Evolutionary conservation across 352 stramenopile species (phyloP), one percentile per base, ranked within the genome.

Genomic region (Proteromonas lacertae): DNA sequence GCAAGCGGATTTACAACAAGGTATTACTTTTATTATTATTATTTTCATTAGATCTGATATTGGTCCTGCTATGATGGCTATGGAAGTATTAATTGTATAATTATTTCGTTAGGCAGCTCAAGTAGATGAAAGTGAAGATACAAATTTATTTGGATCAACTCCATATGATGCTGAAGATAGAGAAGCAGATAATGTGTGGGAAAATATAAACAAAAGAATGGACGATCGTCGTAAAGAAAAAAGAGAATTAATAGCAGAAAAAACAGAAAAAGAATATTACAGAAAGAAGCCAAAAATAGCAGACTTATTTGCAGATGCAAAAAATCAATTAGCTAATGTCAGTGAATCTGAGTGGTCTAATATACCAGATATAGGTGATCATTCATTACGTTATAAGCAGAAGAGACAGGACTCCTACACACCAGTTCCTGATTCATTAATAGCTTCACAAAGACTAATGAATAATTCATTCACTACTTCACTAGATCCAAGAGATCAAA

Each of bases 261-360:
- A 60, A 40, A 45, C 29, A 29, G 55, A 83, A 35, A 80, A 81
- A 54, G 69, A 69, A 43, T 57, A 58, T 29, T 55, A 68, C 2
- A 53, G 69, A 28, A 68, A 83, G 24, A 59, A 66, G 7, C 71
- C 69, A 7, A 90, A 86, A 47, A 90, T 93, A 52, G 78, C 66
- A 29, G 74, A 90, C 52, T 78, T 93, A 57, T 96, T 96, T 48
- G 68, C 71, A 2, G 80, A 96, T 47, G 55, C 93, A n/a, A 94
- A 94, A 45, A 40, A 66, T 35, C 64, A 78, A 29, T 45, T 95
- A 23, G 55, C 66, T 29, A 57, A 45, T 38, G 77, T 95, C 45
- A 77, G 60, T 7, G 66, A 86, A 44, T 70, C 70, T 21, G 68
- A 92, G 42, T 96, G 82, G 82, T 70, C 88, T 24, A 57, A 60